Evolutionary conservation across 805 yeast genomes (phyloP).

Genomic region (Brettanomyces anomalus): DNA sequence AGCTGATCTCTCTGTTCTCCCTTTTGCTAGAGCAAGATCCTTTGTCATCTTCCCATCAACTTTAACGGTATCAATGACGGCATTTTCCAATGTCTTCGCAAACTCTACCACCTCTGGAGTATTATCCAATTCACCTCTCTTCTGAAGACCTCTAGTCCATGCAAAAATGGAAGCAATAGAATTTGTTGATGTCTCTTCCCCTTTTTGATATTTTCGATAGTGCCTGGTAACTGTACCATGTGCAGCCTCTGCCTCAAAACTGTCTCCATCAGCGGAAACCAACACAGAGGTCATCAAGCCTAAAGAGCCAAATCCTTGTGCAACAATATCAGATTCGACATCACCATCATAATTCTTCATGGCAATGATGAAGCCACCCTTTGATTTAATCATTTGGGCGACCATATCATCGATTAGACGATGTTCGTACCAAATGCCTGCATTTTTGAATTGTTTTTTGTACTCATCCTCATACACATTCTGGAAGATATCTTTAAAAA

Average conservation of each 20-base stretch:
- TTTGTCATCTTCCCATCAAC: constrained; percentile 88
- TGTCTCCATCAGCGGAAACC: constrained; percentile 92
- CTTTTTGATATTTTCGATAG: constrained; percentile 91
- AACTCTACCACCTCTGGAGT: constrained; percentile 81
- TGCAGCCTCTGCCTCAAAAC: constrained; percentile 97
- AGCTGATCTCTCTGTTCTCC: constrained; percentile 71
- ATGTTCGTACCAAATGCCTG: constrained; percentile 95
- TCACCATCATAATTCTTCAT: constrained; percentile 98
- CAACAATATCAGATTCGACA: constrained; percentile 93
- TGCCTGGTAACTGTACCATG: constrained; percentile 98
- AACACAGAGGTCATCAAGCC: constrained; percentile 98
- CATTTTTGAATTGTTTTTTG: constrained; percentile 59
- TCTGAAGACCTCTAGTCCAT: constrained; percentile 89
- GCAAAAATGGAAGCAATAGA: constrained; percentile 97
- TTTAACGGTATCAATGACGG: constrained; percentile 79
- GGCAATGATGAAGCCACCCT: constrained; percentile 92
- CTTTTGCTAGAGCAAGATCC: constrained; percentile 86
- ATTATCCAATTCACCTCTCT: constrained; percentile 82
- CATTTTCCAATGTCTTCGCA: constrained; percentile 71
- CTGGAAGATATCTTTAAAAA: constrained; percentile 91
- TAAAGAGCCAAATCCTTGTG: constrained; percentile 95
- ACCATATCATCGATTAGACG: constrained; percentile 97
- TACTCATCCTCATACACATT: constrained; percentile 63
- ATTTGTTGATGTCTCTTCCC: constrained; percentile 94
- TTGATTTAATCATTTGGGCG: constrained; percentile 95